Evolutionary conservation across 768 basidiomycete species (phyloP), one percentile per base, ranked within the genome.

Genomic region (Kwoniella newhampshirensis): DNA sequence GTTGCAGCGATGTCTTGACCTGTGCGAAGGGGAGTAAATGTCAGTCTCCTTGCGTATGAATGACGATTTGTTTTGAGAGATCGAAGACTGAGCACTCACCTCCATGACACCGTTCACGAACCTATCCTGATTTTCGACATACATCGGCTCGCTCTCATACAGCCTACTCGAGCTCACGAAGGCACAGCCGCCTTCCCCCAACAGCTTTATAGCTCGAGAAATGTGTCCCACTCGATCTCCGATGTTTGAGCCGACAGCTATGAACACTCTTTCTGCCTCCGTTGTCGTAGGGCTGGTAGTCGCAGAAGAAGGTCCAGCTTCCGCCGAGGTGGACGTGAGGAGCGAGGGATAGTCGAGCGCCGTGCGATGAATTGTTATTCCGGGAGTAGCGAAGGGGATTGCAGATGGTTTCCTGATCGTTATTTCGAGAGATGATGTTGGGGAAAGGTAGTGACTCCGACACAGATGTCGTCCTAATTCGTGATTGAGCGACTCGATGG

Each of bases 101-200:
- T 91, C 79, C 60, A 91, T 88, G n/a, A 89, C 89, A 62, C 89
- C 88, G 68, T 97, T 99, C 57, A 88, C 82, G 77, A 97, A 98
- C 32, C 80, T 78, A 12, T 86, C 87, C 73, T 99, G 96, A 55
- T 96, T 87, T 11, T 83, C 83, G 40, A 94, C 87, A 73, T 99
- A 98, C 96, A 99, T 98, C 0, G 96, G 90, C 11, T 86, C 81
- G 18, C 88, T 92, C 77, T 97, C 88, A 72, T 97, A 98, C 79
- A 97, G 72, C 77, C 91, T 89, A 70, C 90, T 91, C 68, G 69
- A 1, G 81, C 74, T 25, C 64, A 64, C 0, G 82, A 83, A 12
- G 75, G 59, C 12, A 48, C 51, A 21, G 17, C 66, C 69, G 11
- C 52, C 57, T 9, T 75, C 68, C 68, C 90, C 87, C 4, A 97